Conservation (phyloP, 805 yeast genomes). For the Metschnikowia henanensis region DNA sequence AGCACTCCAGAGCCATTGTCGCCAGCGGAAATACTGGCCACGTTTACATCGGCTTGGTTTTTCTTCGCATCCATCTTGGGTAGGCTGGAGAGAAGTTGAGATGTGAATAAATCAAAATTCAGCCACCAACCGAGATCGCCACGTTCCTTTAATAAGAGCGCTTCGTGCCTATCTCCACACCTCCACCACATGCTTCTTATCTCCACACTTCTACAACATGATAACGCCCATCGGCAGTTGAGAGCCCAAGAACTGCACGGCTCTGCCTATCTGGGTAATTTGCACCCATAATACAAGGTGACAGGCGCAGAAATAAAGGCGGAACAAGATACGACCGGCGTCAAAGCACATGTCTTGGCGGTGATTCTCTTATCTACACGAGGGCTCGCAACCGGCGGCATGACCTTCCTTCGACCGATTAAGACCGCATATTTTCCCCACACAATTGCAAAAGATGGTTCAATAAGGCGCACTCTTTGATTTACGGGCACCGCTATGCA, state of each 20-base stretch:
- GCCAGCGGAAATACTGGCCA: neutral
- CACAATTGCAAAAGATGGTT: too few relatives aligned
- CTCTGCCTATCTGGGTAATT: neutral
- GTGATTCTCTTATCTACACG: too few relatives aligned
- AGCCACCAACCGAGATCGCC: too few relatives aligned
- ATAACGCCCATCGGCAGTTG: slow-evolving; percentile 28
- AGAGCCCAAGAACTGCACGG: neutral
- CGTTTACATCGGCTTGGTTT: neutral
- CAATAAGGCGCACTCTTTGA: too few relatives aligned
- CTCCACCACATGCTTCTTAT: too few relatives aligned
- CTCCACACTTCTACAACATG: slow-evolving; percentile 17
- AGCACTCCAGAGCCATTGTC: slow-evolving; percentile 5
- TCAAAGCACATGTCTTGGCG: neutral
- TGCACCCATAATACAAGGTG: slow-evolving; percentile 26
- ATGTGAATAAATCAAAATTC: too few relatives aligned
- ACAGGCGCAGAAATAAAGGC: neutral
- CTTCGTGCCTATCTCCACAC: neutral
- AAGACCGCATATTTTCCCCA: too few relatives aligned
- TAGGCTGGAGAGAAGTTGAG: too few relatives aligned
- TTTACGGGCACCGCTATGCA: too few relatives aligned
- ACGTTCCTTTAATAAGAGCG: too few relatives aligned
- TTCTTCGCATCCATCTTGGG: neutral
- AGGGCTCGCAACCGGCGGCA: too few relatives aligned
- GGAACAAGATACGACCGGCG: neutral
- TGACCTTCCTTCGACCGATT: too few relatives aligned